phyloP scores from a whole-genome alignment of 257 asterid species.

The Penstemon barbatus region DNA sequence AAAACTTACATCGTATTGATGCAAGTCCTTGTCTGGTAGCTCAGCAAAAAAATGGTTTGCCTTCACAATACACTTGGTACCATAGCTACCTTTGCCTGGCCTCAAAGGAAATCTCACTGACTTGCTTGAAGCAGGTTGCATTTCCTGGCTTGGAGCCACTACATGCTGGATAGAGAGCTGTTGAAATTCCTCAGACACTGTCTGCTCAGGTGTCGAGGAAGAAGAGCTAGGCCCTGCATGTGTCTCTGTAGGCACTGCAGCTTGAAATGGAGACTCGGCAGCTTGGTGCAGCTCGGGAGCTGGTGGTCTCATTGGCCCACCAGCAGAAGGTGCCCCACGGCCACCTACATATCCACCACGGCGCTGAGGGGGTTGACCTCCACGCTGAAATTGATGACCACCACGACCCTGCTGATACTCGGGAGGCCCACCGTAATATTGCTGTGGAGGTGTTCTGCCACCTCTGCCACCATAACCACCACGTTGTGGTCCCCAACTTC shows the following conservation, averaged over 20 bases:
- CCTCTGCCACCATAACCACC: slow-evolving; percentile 57
- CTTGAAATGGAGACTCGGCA: slow-evolving; percentile 55
- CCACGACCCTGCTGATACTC: slow-evolving; percentile 51
- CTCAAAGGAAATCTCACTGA: slow-evolving; percentile 79
- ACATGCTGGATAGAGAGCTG: slow-evolving; percentile 52
- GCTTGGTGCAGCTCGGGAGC: slow-evolving; percentile 99
- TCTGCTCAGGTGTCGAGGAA: slow-evolving; percentile 47
- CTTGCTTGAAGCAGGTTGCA: slow-evolving; percentile 82
- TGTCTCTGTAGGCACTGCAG: slow-evolving; percentile 46
- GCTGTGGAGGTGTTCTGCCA: slow-evolving; percentile 40
- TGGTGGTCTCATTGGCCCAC: slow-evolving; percentile 72
- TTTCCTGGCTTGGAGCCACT: slow-evolving; percentile 45
- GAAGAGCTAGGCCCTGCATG: slow-evolving; percentile 58
- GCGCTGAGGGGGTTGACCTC: slow-evolving; percentile 52
- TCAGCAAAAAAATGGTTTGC: slow-evolving; percentile 93
- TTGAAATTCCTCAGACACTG: slow-evolving; percentile 41
- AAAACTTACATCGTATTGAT: slow-evolving; percentile 82
- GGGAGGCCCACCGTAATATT: slow-evolving; percentile 36
- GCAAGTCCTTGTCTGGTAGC: slow-evolving; percentile 91
- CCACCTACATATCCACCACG: slow-evolving; percentile 58
- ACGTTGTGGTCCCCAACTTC: slow-evolving; percentile 42
- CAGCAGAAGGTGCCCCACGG: slow-evolving; percentile 61
- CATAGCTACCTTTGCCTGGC: slow-evolving; percentile 82
- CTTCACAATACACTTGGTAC: slow-evolving; percentile 73
- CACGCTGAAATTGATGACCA: slow-evolving; percentile 54